Conservation (phyloP, 345 rosid species). For the Rhodamnia argentea region DNA sequence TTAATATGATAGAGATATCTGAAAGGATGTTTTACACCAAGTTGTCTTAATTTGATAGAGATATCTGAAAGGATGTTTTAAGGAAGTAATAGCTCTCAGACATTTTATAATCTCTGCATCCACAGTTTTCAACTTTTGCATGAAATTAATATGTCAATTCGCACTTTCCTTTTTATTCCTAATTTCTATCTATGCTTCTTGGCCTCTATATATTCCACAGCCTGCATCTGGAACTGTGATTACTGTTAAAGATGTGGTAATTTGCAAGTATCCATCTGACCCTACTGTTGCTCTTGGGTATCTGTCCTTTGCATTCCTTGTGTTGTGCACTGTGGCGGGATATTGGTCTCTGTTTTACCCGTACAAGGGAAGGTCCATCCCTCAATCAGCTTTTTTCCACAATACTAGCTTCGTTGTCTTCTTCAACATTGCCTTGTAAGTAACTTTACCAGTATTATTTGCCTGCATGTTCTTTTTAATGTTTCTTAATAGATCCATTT, state of each 20-base stretch:
- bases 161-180: not conserved
- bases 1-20: not conserved
- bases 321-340: slow-evolving; percentile 39
- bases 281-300: slow-evolving; percentile 64
- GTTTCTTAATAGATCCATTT: not conserved
- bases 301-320: slow-evolving; percentile 63
- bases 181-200: not conserved
- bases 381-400: slow-evolving; percentile 48
- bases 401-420: slow-evolving; percentile 55
- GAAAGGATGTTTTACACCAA: not conserved
- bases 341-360: slow-evolving; percentile 58
- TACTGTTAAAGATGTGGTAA: slow-evolving; percentile 42
- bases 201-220: slow-evolving; percentile 11
- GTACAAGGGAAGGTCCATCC: slow-evolving; percentile 71
- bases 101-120: not conserved
- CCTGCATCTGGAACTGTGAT: slow-evolving; percentile 76
- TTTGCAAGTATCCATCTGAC: slow-evolving; percentile 83
- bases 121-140: not conserved
- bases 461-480: not conserved
- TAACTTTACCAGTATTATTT: not conserved
- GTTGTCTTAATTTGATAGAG: not conserved
- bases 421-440: slow-evolving; percentile 81
- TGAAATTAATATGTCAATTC: not conserved
- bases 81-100: not conserved
- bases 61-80: not conserved